Evolutionary conservation across 225 moss, liverwort and hornwort species (phyloP), one percentile per base, ranked within the genome.

Genomic region (Thuidium tamariscinum): DNA sequence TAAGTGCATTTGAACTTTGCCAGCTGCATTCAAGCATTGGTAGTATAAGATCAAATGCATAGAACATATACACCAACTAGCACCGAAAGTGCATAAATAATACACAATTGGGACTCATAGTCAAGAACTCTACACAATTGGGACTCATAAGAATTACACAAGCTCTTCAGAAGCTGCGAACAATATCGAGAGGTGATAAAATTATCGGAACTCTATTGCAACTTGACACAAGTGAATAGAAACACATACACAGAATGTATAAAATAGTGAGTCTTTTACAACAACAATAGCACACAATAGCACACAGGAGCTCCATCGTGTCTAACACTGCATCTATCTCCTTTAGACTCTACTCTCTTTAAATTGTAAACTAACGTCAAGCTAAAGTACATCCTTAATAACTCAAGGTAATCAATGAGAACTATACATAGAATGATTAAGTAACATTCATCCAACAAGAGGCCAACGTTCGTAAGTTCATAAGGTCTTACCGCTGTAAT

Each of bases 371-470:
- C 29, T 44, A 9, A 44, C 0, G 4, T 72, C 3, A 30, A 0
- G 17, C 29, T 71, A 0, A 71, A 29, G 29, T 71, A 29, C 26
- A 46, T 0, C 29, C 10, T 17, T 29, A 72, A 72, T 29, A 72
- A 15, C 30, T 72, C 46, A 72, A 72, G 17, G 11, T 18, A 46
- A 46, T 30, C 30, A 72, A 36, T 29, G 17, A 34, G 10, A n/a
- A 10, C 0, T 65, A 4, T 29, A 16, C 0, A 1, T 46, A 18
- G 10, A 46, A 72, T 18, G 46, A 72, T 0, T 26, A 27, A 7
- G 21, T 19, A 11, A 34, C 49, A 21, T 21, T 49, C 9, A 34
- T 15, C 36, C 34, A 80, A 63, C 10, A 44, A 29, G 29, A 44
- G 56, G 49, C 1, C 37, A 56, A n/a, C 0, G 11, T 30, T 49